Conservation (phyloP, 768 basidiomycete genomes). For the Rhizopogon roseolus region DNA sequence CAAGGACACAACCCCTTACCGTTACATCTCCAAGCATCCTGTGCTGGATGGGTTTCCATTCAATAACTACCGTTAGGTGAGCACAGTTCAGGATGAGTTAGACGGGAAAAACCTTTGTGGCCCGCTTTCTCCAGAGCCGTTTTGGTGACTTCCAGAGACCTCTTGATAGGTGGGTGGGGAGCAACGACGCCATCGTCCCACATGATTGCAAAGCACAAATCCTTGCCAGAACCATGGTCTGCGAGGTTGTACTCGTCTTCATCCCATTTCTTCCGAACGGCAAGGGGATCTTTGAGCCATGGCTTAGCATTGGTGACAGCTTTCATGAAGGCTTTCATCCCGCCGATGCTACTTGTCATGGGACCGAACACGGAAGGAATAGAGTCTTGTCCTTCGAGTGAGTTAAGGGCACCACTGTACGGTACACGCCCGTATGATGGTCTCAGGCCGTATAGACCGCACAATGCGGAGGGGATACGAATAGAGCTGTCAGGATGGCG, state of each 20-base stretch:
- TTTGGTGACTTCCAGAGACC: slow-evolving; percentile 56
- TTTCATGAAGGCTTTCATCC: slow-evolving; percentile 64
- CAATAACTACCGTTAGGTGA: slow-evolving; percentile 44
- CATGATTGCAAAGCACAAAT: slow-evolving; percentile 55
- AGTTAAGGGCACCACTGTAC: slow-evolving; percentile 60
- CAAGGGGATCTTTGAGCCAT: slow-evolving; percentile 64
- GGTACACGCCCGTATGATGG: slow-evolving; percentile 70
- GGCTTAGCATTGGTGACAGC: slow-evolving; percentile 55
- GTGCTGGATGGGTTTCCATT: slow-evolving; percentile 61
- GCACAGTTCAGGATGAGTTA: background rate
- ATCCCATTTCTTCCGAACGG: slow-evolving; percentile 54
- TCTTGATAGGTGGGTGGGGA: slow-evolving; percentile 60
- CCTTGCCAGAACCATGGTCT: slow-evolving; percentile 52
- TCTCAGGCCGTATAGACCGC: slow-evolving; percentile 66
- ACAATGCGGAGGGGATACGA: slow-evolving; percentile 64
- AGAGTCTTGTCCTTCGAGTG: slow-evolving; percentile 68
- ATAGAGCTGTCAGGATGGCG: slow-evolving; percentile 45
- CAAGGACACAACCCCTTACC: slow-evolving; percentile 29
- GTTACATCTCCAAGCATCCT: slow-evolving; percentile 34
- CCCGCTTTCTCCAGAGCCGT: slow-evolving; percentile 55
- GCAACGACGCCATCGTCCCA: slow-evolving; percentile 59
- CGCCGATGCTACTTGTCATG: slow-evolving; percentile 50
- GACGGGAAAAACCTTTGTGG: slow-evolving; percentile 47
- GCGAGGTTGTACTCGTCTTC: slow-evolving; percentile 53
- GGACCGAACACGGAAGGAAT: slow-evolving; percentile 74